These are phyloP conservation scores for Trametes cingulata DNA, from an alignment of 768 basidiomycete genomes.

Conservation along the genomic window DNA sequence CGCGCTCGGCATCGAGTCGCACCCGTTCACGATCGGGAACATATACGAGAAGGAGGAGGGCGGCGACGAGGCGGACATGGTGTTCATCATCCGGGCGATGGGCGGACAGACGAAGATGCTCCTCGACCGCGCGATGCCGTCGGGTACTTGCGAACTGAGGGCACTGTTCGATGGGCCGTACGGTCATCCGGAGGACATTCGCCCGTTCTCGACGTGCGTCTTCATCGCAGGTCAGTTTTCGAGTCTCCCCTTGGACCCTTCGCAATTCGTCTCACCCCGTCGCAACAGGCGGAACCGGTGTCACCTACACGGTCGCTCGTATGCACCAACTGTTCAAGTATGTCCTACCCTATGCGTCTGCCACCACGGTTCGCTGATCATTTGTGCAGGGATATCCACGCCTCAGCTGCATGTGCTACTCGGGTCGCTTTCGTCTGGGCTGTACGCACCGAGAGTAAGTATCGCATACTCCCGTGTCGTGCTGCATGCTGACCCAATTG, in stretches of 20 bases:
- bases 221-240: slow-evolving; percentile 40
- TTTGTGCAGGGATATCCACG: slow-evolving; percentile 14
- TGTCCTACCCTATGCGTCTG: neutral
- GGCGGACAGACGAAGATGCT: slow-evolving; percentile 49
- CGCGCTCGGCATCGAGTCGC: slow-evolving; percentile 46
- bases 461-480: too few relatives aligned
- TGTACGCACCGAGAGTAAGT: slow-evolving; percentile 29
- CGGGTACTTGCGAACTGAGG: slow-evolving; percentile 31
- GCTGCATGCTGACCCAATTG: neutral
- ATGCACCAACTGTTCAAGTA: slow-evolving; percentile 36
- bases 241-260: neutral
- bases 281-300: slow-evolving; percentile 35
- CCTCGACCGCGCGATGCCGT: slow-evolving; percentile 12
- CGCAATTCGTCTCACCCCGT: neutral
- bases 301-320: slow-evolving; percentile 36
- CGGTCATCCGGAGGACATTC: slow-evolving; percentile 36
- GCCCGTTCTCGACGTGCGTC: slow-evolving; percentile 36
- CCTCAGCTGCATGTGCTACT: slow-evolving; percentile 20
- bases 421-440: slow-evolving; percentile 35
- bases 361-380: neutral
- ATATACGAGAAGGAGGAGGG: slow-evolving; percentile 36
- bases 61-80: slow-evolving; percentile 37
- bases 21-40: slow-evolving; percentile 52
- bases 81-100: slow-evolving; percentile 52
- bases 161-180: slow-evolving; percentile 44